phyloP scores from a whole-genome alignment of 495 filamentous ascomycete species.

The Pseudomonodictys pantanalensis region DNA sequence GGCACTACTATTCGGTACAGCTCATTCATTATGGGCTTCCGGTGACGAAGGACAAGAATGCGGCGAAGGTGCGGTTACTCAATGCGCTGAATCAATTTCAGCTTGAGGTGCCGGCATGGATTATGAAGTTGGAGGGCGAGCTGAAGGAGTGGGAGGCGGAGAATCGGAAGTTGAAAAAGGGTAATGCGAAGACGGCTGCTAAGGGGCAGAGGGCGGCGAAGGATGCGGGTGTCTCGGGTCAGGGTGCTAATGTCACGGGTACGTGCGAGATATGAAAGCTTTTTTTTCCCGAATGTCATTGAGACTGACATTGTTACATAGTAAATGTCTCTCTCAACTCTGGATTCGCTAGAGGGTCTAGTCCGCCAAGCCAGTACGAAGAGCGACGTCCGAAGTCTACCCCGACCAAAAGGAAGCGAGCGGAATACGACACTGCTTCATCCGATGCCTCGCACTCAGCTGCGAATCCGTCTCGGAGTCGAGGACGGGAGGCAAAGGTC shows the following conservation, averaged over 20 bases:
- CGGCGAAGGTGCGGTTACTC: conserved; percentile 55
- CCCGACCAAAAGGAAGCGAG: too few relatives aligned
- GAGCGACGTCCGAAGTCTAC: too few relatives aligned
- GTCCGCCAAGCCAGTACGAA: too few relatives aligned
- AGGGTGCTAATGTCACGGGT: too few relatives aligned
- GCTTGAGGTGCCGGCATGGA: conserved; percentile 46
- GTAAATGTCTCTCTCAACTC: too few relatives aligned
- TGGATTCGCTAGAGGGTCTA: too few relatives aligned
- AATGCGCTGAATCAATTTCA: conserved; percentile 49
- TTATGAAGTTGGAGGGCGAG: conserved; percentile 49
- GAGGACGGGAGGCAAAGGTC: not conserved
- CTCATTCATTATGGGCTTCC: conserved; percentile 57
- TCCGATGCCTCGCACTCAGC: too few relatives aligned
- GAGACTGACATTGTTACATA: too few relatives aligned
- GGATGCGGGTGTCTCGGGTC: not conserved
- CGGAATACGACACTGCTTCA: too few relatives aligned
- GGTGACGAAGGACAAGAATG: conserved; percentile 53
- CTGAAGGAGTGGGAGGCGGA: conserved; percentile 52
- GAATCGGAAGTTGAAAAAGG: conserved; percentile 47
- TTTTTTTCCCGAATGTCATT: too few relatives aligned
- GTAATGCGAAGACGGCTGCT: not conserved
- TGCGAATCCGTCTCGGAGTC: not conserved
- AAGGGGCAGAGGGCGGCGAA: conserved; percentile 6
- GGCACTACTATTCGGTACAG: conserved; percentile 59
- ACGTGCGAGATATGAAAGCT: too few relatives aligned